Base-by-base conservation (phyloP, 805 yeast species). In the Saturnispora halmiae region DNA sequence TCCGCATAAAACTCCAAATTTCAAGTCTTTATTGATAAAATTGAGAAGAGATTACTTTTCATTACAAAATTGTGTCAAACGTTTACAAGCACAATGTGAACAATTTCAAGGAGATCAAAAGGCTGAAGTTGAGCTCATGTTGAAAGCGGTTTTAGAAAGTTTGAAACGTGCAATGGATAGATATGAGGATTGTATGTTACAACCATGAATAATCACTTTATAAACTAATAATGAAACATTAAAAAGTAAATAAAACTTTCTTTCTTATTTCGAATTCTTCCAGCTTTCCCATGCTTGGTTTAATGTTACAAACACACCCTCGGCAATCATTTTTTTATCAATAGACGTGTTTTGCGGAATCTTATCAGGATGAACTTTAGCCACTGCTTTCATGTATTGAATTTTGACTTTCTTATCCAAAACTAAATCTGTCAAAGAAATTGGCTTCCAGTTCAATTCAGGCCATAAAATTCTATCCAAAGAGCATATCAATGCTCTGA, bases 251-350 rank as follows among this genome's bases (percentile, higher is more conserved):
- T n/a, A n/a, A n/a, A n/a, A n/a, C n/a, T n/a, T n/a, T 22, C 24
- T 26, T 22, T 21, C 35, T 26, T 13, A 24, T 19, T 38, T 9
- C 11, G 8, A 38, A 9, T 21, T 32, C 52, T 80, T 82, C 58
- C 86, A 87, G 16, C 59, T 62, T 50, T 85, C 96, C 97, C 99
- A 92, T 2, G 96, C 87, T 50, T 77, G 73, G 59, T 87, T 90
- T 46, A 92, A 65, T 0, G 78, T 69, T 30, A 87, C 82, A 55
- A 92, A 92, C 0, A 90, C 90, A 19, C 77, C 77, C 51, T 88
- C 90, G 13, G 96, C 92, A 34, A 90, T 69, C 79, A 90, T 73
- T 55, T 81, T 79, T 42, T 75, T 74, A 52, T 86, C 94, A 5
- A 77, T 65, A 6, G 78, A 64, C 2, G 80, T 74, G 18, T 61